These are phyloP conservation scores for Fomitopsis pulvina DNA, from an alignment of 768 basidiomycete species.

Conservation along the genomic window DNA sequence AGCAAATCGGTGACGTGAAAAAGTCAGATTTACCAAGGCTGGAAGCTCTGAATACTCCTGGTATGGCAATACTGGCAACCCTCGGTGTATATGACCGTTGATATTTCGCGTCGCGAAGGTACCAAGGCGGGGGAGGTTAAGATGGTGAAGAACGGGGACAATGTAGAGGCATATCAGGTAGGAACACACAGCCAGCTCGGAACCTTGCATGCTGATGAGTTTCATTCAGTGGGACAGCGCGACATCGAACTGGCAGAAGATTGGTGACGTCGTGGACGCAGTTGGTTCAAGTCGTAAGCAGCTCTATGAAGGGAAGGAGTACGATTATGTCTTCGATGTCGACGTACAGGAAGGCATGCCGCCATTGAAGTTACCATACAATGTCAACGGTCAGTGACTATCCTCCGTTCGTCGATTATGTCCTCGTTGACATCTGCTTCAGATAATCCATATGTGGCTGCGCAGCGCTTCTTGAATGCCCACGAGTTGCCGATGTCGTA, in stretches of 20 bases:
- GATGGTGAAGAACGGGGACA: constrained; percentile 77
- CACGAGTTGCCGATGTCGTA: constrained; percentile 83
- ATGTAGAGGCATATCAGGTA: constrained; percentile 90
- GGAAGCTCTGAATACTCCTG: constrained; percentile 72
- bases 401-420: neutral
- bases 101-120: constrained; percentile 37
- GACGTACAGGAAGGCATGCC: constrained; percentile 92
- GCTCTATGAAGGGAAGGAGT: constrained; percentile 89
- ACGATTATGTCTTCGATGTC: constrained; percentile 99
- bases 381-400: constrained; percentile 59
- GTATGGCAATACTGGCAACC: constrained; percentile 33
- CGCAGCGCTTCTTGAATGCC: constrained; percentile 77
- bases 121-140: constrained; percentile 90
- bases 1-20: constrained; percentile 90
- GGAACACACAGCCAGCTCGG: constrained; percentile 10
- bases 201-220: neutral
- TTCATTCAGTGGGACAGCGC: constrained; percentile 69
- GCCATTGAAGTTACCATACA: constrained; percentile 91
- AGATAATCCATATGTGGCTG: constrained; percentile 92
- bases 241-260: constrained; percentile 75
- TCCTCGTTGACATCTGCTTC: neutral
- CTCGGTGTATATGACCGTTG: neutral
- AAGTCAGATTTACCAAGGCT: constrained; percentile 81
- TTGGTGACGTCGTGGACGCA: constrained; percentile 94
- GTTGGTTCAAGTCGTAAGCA: constrained; percentile 87